Evolutionary conservation across 2,329 filamentous ascomycete species (phyloP), one percentile per base, ranked within the genome.

Genomic region (Hymenotorrendiella dingleyae): DNA sequence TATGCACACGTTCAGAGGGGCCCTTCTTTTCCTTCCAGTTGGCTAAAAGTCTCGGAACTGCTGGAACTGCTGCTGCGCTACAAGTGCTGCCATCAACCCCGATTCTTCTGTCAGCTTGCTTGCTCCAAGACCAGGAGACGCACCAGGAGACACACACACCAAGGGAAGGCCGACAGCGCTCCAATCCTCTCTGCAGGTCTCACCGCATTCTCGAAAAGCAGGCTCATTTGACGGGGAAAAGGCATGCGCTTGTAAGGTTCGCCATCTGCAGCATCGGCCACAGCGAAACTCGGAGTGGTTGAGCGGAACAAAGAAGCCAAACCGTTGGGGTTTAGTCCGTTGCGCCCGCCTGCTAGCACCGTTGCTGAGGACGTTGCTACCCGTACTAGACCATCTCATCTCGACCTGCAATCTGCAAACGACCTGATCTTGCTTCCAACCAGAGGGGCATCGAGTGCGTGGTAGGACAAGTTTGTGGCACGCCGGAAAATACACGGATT

Each of bases 1-100:
- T 40, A 39, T 44, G 36, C 36, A 40, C 42, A 44, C 36, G 22
- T 40, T 38, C 27, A 22, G 12, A 35, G 12, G 7, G 11, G 21
- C 20, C 6, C n/a, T 20, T 28, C 10, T 12, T 29, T 3, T 6
- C 29, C n/a, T 28, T 42, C 39, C 21, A n/a, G 29, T 40, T 44
- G 36, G 36, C 23, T 34, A n/a, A n/a, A n/a, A n/a, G n/a, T n/a
- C n/a, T n/a, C n/a, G n/a, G 36, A 40, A 28, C 30, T 30, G 29
- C 30, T 28, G 22, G 16, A 14, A 17, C 22, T 11, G 37, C 17
- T 27, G 27, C 17, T 21, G 28, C 23, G 33, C 33, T 26, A 7
- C 8, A n/a, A 12, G 36, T 8, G 20, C 16, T 24, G 36, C 26
- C 17, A 22, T 29, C 26, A 21, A 36, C 10, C 20, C 33, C 11